Evolutionary conservation across 139 green algal genomes (phyloP).

Genomic region (Haematococcus lacustris): DNA sequence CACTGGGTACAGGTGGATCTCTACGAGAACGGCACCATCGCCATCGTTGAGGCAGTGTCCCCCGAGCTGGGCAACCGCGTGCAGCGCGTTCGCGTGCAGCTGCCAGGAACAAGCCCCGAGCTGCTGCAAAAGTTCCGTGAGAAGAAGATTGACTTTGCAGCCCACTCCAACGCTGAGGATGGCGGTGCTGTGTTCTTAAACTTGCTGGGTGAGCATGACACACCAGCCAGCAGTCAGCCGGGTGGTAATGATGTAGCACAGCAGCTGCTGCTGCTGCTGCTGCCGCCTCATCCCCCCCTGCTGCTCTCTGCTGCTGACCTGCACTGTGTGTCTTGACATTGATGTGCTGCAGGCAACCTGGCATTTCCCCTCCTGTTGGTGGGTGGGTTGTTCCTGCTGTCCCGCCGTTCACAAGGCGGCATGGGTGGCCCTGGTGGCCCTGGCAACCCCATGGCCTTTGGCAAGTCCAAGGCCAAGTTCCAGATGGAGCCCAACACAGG

Average conservation of each 20-base stretch:
- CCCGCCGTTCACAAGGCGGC: conserved; percentile 65
- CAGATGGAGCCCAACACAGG: conserved; percentile 99
- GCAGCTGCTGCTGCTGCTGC: too few relatives aligned
- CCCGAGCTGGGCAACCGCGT: conserved; percentile 99
- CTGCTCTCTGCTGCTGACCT: not conserved
- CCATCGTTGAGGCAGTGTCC: conserved; percentile 96
- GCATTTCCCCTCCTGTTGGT: conserved; percentile 98
- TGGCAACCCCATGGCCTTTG: conserved; percentile 96
- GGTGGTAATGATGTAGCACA: not conserved
- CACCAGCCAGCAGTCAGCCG: not conserved
- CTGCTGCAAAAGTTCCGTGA: conserved; percentile 95
- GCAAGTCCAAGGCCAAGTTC: conserved; percentile 96
- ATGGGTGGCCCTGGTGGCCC: conserved; percentile 78
- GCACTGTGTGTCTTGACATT: too few relatives aligned
- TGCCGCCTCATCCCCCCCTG: too few relatives aligned
- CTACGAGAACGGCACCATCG: conserved; percentile 99
- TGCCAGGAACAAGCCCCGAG: conserved; percentile 87
- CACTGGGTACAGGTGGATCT: conserved; percentile 76
- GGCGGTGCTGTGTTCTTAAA: conserved; percentile 86
- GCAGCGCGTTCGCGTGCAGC: conserved; percentile 97
- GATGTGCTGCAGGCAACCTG: conserved; percentile 78
- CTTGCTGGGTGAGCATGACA: conserved; percentile 70
- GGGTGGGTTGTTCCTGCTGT: conserved; percentile 98
- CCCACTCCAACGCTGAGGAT: conserved; percentile 93
- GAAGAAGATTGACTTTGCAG: conserved; percentile 98